Conservation (phyloP, 2,329 filamentous ascomycete species). For the Thielaviopsis populi region DNA sequence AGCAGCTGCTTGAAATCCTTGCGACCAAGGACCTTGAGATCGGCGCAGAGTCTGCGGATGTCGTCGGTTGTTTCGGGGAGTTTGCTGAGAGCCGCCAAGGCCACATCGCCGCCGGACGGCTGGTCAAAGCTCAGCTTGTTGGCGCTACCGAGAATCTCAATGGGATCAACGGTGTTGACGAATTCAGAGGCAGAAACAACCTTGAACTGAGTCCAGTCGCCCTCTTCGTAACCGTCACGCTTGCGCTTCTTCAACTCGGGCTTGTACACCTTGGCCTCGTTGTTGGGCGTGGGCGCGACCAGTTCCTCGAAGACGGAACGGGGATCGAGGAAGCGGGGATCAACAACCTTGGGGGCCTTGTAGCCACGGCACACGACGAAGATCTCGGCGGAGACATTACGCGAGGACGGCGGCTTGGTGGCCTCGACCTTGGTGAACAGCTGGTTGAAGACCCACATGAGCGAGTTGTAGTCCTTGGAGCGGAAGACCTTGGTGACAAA, state of each 20-base stretch:
- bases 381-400: conserved; percentile 95
- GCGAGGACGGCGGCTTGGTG: conserved; percentile 87
- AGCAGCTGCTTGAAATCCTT: conserved; percentile 88
- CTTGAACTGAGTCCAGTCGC: conserved; percentile 84
- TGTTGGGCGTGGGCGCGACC: conserved; percentile 72
- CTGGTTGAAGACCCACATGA: conserved; percentile 97
- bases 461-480: conserved; percentile 88
- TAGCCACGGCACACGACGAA: conserved; percentile 94
- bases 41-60: conserved; percentile 60
- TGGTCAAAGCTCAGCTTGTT: conserved; percentile 78
- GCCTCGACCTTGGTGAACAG: conserved; percentile 91
- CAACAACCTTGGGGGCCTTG: conserved; percentile 86
- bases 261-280: conserved; percentile 96
- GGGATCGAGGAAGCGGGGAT: conserved; percentile 83
- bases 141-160: conserved; percentile 72
- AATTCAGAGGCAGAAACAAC: conserved; percentile 81
- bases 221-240: conserved; percentile 94
- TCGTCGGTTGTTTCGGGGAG: conserved; percentile 77
- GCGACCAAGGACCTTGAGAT: conserved; percentile 78
- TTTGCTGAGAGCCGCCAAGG: conserved; percentile 69
- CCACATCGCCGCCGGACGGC: conserved; percentile 66
- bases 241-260: conserved; percentile 96
- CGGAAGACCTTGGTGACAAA: conserved; percentile 97
- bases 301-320: conserved; percentile 84
- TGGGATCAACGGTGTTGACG: conserved; percentile 84